phyloP scores from a whole-genome alignment of 1,139 yeast species.

The Blastobotrys niveus region DNA sequence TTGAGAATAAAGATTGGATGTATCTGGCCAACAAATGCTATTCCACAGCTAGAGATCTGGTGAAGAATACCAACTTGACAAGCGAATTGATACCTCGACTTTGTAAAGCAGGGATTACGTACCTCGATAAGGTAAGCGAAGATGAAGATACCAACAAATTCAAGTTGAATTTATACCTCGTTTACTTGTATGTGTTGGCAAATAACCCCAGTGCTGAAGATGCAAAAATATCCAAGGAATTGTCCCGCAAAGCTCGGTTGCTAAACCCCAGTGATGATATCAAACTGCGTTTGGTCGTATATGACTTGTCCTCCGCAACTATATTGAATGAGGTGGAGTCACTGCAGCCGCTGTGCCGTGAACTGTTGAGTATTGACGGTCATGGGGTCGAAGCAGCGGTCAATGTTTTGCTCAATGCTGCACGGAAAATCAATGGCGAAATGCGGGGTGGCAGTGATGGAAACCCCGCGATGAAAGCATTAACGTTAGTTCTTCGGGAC shows the following conservation, averaged over 20 bases:
- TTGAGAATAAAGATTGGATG: neutral
- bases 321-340: neutral
- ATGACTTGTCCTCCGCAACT: conserved; percentile 1
- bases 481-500: neutral
- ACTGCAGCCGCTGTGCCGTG: neutral
- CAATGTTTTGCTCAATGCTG: conserved; percentile 2
- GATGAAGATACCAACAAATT: neutral
- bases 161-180: neutral
- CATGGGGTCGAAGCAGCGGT: conserved; percentile 1
- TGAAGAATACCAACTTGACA: neutral
- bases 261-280: neutral
- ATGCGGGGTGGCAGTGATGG: neutral
- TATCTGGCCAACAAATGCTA: conserved; percentile 7
- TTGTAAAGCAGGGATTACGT: neutral
- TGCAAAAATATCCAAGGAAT: neutral
- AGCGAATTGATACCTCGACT: neutral
- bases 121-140: neutral
- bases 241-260: neutral
- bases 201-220: neutral
- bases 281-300: conserved; percentile 1
- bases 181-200: neutral
- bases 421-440: neutral
- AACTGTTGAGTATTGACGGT: neutral
- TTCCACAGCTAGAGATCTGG: neutral
- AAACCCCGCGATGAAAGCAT: neutral